Base-by-base conservation (phyloP, 225 moss, liverwort and hornwort genomes). In the Marchantia paleacea region DNA sequence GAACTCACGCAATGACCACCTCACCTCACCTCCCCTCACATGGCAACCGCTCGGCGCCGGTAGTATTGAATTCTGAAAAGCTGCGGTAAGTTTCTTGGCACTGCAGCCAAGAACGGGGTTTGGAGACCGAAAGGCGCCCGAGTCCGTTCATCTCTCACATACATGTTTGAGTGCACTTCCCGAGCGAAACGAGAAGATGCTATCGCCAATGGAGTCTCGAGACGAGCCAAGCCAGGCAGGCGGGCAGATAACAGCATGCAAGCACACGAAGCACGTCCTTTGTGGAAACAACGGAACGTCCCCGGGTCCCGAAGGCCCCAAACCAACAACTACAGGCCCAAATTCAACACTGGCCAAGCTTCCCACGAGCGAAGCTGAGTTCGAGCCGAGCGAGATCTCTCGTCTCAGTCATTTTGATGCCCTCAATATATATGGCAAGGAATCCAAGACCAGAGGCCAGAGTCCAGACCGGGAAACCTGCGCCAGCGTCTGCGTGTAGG, bases 371-470 rank as follows among this genome's bases (percentile, higher is more conserved):
- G 39, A 16, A 64, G 26, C 4, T 26, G 25, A 8, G 25, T 26
- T 25, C 64, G 64, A 64, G 64, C 10, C 25, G 2, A 0, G 64
- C 7, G 26, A 64, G 64, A 61, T 61, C 7, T 22, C 61, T 20
- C 22, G 61, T 3, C 61, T 20, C 25, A 64, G 26, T 0, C 26
- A 26, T 1, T 64, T 25, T 64, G 12, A 26, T 26, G 26, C 7
- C 9, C 39, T 61, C 0, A 19, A 61, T 61, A 61, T 61, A 61
- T 61, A 61, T 61, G 19, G 61, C 19, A 7, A 64, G 64, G 64
- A 64, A 64, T 64, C 64, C 64, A 64, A 64, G 64, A 64, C 64
- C 64, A 64, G 24, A 25, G 39, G 39, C 25, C 64, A 64, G 64
- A 64, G 64, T 25, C 64, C 64, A 64, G 64, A 7, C 64, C 26